phyloP scores from a whole-genome alignment of 176 grass and related monocot species.

The Oryza punctata region DNA sequence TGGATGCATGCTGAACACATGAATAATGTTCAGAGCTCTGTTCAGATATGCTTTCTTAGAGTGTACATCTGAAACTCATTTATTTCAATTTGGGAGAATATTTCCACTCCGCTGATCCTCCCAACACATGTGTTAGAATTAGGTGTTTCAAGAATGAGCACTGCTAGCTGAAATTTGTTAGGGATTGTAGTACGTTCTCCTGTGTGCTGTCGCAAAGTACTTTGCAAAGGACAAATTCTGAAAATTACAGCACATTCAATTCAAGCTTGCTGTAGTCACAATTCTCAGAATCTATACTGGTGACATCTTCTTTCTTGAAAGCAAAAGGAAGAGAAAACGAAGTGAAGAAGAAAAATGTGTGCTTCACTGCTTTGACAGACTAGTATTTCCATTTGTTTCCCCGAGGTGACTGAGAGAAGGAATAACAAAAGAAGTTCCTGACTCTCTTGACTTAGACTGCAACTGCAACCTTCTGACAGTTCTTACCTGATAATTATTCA shows the following conservation, averaged over 20 bases:
- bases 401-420: background rate
- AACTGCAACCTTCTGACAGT: background rate
- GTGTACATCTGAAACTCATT: background rate
- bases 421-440: background rate
- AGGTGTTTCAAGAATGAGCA: background rate
- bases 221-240: background rate
- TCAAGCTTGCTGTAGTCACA: background rate
- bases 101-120: background rate
- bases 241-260: conserved; percentile 10
- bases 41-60: background rate
- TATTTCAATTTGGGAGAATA: background rate
- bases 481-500: background rate
- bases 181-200: background rate
- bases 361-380: background rate
- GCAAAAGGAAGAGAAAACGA: conserved; percentile 11
- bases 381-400: conserved; percentile 21
- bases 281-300: conserved; percentile 26
- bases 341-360: background rate
- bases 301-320: conserved; percentile 36
- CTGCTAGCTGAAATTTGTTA: background rate
- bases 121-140: background rate
- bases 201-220: background rate
- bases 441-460: background rate
- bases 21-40: background rate
- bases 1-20: conserved; percentile 17